Evolutionary conservation across 345 rosid species (phyloP).

Genomic region (Turritis glabra): DNA sequence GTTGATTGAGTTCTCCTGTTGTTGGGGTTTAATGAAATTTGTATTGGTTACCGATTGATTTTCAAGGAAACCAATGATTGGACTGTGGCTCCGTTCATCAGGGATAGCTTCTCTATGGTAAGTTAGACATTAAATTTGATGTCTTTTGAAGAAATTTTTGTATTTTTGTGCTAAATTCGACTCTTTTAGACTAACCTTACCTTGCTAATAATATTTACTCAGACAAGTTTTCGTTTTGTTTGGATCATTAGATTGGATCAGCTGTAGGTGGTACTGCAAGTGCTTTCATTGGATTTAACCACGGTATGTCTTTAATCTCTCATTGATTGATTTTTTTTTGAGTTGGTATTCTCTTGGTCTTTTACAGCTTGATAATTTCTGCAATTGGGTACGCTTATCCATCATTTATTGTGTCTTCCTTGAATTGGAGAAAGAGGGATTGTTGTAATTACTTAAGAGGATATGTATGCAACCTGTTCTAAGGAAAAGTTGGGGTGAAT

Average conservation of each 20-base stretch:
- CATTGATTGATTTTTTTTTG: constrained; percentile 6
- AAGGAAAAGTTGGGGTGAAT: neutral
- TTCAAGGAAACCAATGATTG: constrained; percentile 78
- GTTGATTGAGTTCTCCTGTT: neutral
- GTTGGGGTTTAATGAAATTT: neutral
- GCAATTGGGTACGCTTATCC: too few relatives aligned
- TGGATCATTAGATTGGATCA: constrained; percentile 68
- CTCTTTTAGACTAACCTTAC: neutral
- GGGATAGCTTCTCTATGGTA: constrained; percentile 95
- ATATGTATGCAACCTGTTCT: neutral
- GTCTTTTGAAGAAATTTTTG: neutral
- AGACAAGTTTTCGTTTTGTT: neutral
- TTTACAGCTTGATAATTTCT: too few relatives aligned
- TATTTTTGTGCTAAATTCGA: neutral
- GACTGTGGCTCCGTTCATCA: constrained; percentile 78
- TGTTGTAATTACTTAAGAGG: neutral
- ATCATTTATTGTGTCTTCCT: neutral
- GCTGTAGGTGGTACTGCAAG: constrained; percentile 73
- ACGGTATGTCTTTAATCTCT: constrained; percentile 16
- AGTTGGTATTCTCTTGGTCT: neutral
- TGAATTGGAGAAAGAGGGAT: neutral
- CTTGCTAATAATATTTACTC: neutral
- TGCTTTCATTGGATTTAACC: constrained; percentile 43
- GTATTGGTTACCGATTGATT: neutral
- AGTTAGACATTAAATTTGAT: too few relatives aligned